Conservation (phyloP, 108 stramenopile species). For the Nitzschia sp. region DNA sequence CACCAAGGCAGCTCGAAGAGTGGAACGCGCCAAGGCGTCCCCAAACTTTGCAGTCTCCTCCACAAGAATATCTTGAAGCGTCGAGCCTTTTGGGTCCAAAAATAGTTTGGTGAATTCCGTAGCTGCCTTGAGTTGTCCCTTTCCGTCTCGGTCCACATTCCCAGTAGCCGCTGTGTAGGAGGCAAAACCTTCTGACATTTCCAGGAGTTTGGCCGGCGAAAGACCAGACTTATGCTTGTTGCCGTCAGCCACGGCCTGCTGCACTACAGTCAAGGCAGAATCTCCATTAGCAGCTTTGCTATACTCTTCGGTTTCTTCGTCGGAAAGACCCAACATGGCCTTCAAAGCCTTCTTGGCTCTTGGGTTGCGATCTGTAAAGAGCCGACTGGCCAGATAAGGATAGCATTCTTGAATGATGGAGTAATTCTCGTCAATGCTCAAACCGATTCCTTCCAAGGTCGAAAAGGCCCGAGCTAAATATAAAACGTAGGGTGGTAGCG, state of each 20-base stretch:
- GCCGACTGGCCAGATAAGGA: slow-evolving; percentile 78
- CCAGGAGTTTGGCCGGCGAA: slow-evolving; percentile 69
- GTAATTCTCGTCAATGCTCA: slow-evolving; percentile 83
- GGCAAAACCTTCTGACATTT: slow-evolving; percentile 85
- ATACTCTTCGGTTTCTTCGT: slow-evolving; percentile 37
- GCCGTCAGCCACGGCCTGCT: slow-evolving; percentile 16
- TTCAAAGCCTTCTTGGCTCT: slow-evolving; percentile 76
- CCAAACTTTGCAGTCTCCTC: slow-evolving; percentile 75
- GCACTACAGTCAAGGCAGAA: slow-evolving; percentile 26
- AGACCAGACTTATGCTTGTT: slow-evolving; percentile 21
- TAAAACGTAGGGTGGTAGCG: slow-evolving; percentile 78
- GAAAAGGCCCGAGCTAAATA: slow-evolving; percentile 84
- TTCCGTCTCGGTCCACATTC: slow-evolving; percentile 67
- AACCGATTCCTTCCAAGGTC: slow-evolving; percentile 87
- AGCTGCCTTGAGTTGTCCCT: slow-evolving; percentile 59
- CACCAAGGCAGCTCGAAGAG: slow-evolving; percentile 58
- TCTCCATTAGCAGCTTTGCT: not conserved
- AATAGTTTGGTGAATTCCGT: slow-evolving; percentile 72
- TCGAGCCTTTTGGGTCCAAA: slow-evolving; percentile 66
- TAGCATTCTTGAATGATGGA: slow-evolving; percentile 91
- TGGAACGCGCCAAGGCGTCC: slow-evolving; percentile 61
- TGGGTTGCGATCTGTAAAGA: slow-evolving; percentile 87
- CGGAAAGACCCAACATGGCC: slow-evolving; percentile 77
- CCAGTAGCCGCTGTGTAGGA: slow-evolving; percentile 81
- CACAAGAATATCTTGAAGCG: slow-evolving; percentile 73